Percentiles rank a stretch among this genome's conserved stretches.
Conservation (phyloP, 352 stramenopile species). For the Phytophthora sp. region DNA sequence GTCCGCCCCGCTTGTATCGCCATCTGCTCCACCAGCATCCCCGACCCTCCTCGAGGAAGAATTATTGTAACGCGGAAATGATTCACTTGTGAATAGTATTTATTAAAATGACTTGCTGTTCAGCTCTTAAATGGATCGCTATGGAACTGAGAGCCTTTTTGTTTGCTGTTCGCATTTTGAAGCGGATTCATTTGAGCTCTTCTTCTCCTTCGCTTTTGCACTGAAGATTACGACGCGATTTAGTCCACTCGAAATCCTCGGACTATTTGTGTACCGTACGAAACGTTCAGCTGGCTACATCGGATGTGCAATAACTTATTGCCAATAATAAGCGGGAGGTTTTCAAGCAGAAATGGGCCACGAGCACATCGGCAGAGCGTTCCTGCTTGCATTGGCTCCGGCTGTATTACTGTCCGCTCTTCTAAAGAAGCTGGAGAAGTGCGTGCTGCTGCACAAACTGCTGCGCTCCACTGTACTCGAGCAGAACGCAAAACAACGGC, state of each 20-base stretch:
- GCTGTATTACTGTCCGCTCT: constrained; percentile 31
- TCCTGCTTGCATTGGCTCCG: constrained; percentile 25
- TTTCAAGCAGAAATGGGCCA: constrained; percentile 42
- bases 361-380: constrained; percentile 28
- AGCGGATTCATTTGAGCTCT: not conserved
- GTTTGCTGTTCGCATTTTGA: constrained; percentile 25
- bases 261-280: not conserved
- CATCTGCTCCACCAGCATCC: constrained; percentile 22
- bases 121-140: not conserved
- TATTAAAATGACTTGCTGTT: constrained; percentile 35
- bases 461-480: constrained; percentile 9
- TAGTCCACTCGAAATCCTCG: not conserved
- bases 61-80: constrained; percentile 38
- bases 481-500: constrained; percentile 33
- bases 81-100: constrained; percentile 42
- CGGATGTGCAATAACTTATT: constrained; percentile 29
- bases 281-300: constrained; percentile 24
- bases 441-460: not conserved
- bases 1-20: constrained; percentile 22
- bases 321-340: too few relatives aligned
- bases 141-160: not conserved
- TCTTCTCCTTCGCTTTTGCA: constrained; percentile 11
- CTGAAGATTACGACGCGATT: constrained; percentile 4
- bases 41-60: constrained; percentile 28
- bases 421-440: constrained; percentile 12